Conservation (phyloP, 192 early-diverging fungal species). For the Backusella mclennaniae region DNA sequence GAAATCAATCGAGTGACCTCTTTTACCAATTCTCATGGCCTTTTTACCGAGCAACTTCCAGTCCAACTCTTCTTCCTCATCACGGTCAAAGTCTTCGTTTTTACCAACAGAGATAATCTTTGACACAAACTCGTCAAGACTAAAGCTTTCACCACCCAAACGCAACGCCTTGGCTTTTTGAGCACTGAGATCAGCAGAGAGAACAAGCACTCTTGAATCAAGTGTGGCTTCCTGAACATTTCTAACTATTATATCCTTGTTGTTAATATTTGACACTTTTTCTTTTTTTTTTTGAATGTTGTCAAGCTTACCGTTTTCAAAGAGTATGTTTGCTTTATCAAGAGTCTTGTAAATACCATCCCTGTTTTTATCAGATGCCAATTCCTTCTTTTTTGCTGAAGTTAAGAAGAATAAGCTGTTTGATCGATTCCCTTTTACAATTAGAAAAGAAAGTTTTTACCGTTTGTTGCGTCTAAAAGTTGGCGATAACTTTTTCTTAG, state of each 20-base stretch:
- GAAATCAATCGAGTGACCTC: conserved; percentile 72
- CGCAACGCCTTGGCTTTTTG: conserved; percentile 78
- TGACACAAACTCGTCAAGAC: conserved; percentile 74
- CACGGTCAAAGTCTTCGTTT: conserved; percentile 41
- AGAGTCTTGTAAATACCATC: conserved; percentile 22
- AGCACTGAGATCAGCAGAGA: conserved; percentile 70
- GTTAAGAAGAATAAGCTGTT: background rate
- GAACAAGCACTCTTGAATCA: conserved; percentile 80
- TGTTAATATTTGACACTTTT: background rate
- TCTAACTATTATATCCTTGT: conserved; percentile 48
- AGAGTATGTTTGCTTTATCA: conserved; percentile 34
- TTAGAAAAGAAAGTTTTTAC: background rate
- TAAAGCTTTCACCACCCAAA: conserved; percentile 52
- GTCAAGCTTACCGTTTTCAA: conserved; percentile 13
- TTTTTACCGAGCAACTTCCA: conserved; percentile 62
- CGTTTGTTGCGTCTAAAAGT: conserved; percentile 20
- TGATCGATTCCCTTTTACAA: background rate
- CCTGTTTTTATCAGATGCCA: conserved; percentile 27
- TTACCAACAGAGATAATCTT: conserved; percentile 58
- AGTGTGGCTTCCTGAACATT: conserved; percentile 85
- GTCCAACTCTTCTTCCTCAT: conserved; percentile 38
- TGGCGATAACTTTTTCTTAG: conserved; percentile 23
- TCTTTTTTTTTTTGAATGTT: background rate
- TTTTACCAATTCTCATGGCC: conserved; percentile 50
- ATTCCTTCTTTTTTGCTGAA: background rate